phyloP scores from a whole-genome alignment of 768 basidiomycete genomes.

The Tulasnella sp. region DNA sequence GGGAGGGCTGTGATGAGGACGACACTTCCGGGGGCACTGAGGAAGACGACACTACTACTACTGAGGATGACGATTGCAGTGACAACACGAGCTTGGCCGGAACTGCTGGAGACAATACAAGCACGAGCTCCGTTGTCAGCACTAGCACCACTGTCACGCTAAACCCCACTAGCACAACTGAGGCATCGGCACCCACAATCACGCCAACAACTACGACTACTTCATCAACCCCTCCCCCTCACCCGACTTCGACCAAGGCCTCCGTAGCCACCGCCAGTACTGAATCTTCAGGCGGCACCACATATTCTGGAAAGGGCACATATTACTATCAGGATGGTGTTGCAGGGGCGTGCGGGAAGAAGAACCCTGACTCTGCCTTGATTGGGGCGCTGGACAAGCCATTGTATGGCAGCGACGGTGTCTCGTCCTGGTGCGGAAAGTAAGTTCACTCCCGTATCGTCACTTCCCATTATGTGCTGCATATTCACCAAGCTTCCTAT shows the following conservation, averaged over 20 bases:
- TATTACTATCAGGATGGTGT: slow-evolving; percentile 32
- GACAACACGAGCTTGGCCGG: no score
- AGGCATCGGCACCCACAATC: background rate
- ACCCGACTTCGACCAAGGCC: background rate
- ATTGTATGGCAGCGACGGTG: slow-evolving; percentile 16
- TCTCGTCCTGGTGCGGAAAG: slow-evolving; percentile 28
- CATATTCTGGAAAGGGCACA: slow-evolving; percentile 23
- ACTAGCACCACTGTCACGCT: no score
- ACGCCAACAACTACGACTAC: background rate
- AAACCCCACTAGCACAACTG: background rate
- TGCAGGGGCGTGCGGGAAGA: slow-evolving; percentile 30
- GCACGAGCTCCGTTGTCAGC: no score
- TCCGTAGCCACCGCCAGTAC: background rate
- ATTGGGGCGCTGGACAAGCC: slow-evolving; percentile 30
- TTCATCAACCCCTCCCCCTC: background rate
- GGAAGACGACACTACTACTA: no score
- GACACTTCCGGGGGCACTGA: no score
- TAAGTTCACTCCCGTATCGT: background rate
- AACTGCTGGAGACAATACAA: no score
- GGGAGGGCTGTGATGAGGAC: no score
- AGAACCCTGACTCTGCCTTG: slow-evolving; percentile 28
- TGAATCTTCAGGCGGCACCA: background rate
- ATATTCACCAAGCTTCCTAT: background rate
- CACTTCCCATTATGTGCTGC: background rate
- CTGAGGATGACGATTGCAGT: no score